Evolutionary conservation across 1,284 basidiomycete species (phyloP).

Genomic region (Ustilago tritici): DNA sequence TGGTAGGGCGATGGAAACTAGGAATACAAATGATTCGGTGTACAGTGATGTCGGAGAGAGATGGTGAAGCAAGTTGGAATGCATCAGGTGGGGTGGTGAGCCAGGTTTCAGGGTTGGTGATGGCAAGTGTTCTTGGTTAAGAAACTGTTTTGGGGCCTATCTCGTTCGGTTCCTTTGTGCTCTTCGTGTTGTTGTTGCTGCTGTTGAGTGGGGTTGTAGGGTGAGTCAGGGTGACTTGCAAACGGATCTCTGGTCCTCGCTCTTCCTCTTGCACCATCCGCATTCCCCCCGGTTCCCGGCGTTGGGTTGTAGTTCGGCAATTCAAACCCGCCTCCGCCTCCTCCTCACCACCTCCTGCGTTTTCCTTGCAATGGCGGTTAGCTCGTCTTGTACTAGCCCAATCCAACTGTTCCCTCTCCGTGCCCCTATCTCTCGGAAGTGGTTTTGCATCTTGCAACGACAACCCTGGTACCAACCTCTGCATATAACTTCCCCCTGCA

Average conservation of each 20-base stretch:
- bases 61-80: too few relatives aligned
- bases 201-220: neutral
- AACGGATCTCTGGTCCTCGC: constrained; percentile 12
- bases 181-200: neutral
- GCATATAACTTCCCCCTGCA: constrained; percentile 41
- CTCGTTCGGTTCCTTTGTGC: neutral
- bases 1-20: too few relatives aligned
- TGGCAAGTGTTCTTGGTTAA: constrained; percentile 9
- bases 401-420: constrained; percentile 31
- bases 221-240: constrained; percentile 15
- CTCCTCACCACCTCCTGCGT: neutral
- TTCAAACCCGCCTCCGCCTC: neutral
- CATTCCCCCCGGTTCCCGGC: neutral
- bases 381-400: constrained; percentile 26
- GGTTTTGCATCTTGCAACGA: constrained; percentile 32
- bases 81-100: neutral
- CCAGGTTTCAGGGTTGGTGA: neutral
- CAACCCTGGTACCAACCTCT: constrained; percentile 38
- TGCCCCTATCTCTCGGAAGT: constrained; percentile 15
- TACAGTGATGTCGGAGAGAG: too few relatives aligned
- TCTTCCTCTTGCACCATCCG: neutral
- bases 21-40: too few relatives aligned
- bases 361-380: constrained; percentile 17
- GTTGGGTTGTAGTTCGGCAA: neutral
- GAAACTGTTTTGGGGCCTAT: constrained; percentile 17